Evolutionary conservation across 1,284 basidiomycete species (phyloP), one percentile per base, ranked within the genome.

Genomic region (Tilletia caries): DNA sequence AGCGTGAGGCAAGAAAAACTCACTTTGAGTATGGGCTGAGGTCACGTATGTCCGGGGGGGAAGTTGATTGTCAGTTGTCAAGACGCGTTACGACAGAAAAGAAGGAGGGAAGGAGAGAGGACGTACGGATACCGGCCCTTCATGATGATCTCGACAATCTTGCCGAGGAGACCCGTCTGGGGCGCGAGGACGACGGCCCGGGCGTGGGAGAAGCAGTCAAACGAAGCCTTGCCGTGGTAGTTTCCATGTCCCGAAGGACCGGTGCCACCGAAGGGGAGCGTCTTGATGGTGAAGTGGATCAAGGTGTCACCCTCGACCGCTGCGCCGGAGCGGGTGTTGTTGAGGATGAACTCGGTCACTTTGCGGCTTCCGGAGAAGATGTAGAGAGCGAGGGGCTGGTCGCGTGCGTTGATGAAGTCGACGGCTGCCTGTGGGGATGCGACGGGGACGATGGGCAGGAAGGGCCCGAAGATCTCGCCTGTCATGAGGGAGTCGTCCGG

Each of bases 381-480:
- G 76, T 93, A 92, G 13, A 93, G 83, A 0, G 89, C 87, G 6
- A 93, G 86, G 2, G 92, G 91, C 73, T 92, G 89, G 68, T 91
- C 91, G 60, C 89, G 77, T 23, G 73, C 73, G 71, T 84, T 83
- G 74, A 84, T 79, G 54, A 82, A 83, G 43, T 77, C 71, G 34
- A 83, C 74, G 1, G 79, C 82, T 15, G 75, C 71, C 60, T 77
- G 68, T 46, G 80, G 67, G 48, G 75, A 68, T 67, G 87, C 87
- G 23, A 94, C 89, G 0, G 91, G 88, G 0, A 95, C 85, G 66
- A 96, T 87, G 5, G 92, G 90, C 25, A 95, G 85, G 6, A 91
- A 81, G 0, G 90, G 90, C 0, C 89, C 91, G 79, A 91, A 93
- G 90, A 83, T 88, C 87, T 88, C 93, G 88, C 73, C 93, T 80